A percentile compares a stretch with the other conserved stretches of the same genome.
These are phyloP conservation scores for Aureobasidium leucospermi DNA, from an alignment of 2,329 filamentous ascomycete genomes.

Conservation along the genomic window DNA sequence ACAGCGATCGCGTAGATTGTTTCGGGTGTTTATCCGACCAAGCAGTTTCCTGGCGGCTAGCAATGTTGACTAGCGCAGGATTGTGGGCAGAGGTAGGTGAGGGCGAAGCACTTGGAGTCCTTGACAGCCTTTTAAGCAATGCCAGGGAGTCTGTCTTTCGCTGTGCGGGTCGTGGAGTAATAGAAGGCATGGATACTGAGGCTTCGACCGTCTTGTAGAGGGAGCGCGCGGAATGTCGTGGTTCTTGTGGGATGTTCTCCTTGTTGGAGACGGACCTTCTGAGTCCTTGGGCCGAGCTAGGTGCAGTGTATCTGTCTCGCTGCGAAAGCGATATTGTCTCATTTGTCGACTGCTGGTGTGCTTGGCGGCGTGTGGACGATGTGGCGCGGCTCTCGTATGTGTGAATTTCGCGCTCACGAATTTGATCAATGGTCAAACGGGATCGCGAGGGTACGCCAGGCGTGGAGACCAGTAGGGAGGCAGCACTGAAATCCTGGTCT, in stretches of 20 bases:
- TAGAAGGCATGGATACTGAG: slow-evolving; percentile 16
- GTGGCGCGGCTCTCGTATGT: slow-evolving; percentile 26
- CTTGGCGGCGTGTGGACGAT: not conserved
- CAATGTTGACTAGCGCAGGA: not conserved
- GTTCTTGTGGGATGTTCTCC: slow-evolving; percentile 22
- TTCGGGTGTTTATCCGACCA: slow-evolving; percentile 9
- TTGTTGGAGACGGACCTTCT: slow-evolving; percentile 23
- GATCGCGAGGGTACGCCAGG: slow-evolving; percentile 34
- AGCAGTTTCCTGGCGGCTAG: not conserved
- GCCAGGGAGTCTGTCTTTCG: slow-evolving; percentile 38
- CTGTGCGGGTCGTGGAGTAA: slow-evolving; percentile 17
- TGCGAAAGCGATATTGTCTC: slow-evolving; percentile 1
- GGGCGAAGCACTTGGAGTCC: slow-evolving; percentile 39
- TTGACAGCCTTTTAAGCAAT: slow-evolving; percentile 38
- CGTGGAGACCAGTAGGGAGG: slow-evolving; percentile 41
- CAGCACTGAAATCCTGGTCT: slow-evolving; percentile 38
- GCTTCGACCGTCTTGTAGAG: slow-evolving; percentile 30
- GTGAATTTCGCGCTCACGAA: slow-evolving; percentile 36
- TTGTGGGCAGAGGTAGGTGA: slow-evolving; percentile 29
- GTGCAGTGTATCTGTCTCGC: not conserved
- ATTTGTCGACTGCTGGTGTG: not conserved
- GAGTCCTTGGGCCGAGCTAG: slow-evolving; percentile 4
- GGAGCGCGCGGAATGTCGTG: not conserved
- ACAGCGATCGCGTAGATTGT: not conserved
- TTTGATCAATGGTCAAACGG: slow-evolving; percentile 31